Conservation (phyloP, 1,284 basidiomycete species). For the Irpex sp. region DNA sequence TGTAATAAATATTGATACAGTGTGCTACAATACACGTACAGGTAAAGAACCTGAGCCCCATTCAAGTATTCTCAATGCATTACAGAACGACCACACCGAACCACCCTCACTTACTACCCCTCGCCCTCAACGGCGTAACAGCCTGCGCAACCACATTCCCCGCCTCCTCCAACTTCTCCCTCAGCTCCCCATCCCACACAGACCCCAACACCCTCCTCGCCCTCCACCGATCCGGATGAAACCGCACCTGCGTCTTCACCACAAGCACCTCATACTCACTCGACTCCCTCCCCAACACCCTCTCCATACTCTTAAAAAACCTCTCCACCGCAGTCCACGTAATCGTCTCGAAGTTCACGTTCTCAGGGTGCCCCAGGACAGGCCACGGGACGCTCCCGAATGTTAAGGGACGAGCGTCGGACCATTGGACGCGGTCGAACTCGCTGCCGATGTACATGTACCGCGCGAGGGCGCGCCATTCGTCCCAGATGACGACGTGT, state of each 20-base stretch:
- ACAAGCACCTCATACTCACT: slow-evolving; percentile 4
- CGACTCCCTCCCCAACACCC: not conserved
- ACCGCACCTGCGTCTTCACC: slow-evolving; percentile 10
- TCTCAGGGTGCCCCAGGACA: not conserved
- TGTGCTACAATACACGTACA: too few relatives aligned
- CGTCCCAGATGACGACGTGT: not conserved
- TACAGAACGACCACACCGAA: too few relatives aligned
- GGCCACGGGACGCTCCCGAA: slow-evolving; percentile 10
- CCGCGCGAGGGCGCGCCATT: not conserved
- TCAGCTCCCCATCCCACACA: slow-evolving; percentile 1
- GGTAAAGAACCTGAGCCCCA: too few relatives aligned
- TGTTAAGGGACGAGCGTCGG: slow-evolving; percentile 3
- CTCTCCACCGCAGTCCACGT: slow-evolving; percentile 8
- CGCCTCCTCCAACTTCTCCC: slow-evolving; percentile 3
- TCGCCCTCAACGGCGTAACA: slow-evolving; percentile 9
- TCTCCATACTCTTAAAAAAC: slow-evolving; percentile 2
- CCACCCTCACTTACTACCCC: too few relatives aligned
- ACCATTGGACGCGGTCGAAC: slow-evolving; percentile 7
- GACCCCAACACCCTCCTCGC: slow-evolving; percentile 4
- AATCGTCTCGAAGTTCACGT: not conserved
- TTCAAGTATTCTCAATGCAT: too few relatives aligned
- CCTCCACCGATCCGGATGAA: slow-evolving; percentile 11
- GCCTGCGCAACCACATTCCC: slow-evolving; percentile 13
- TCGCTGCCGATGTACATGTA: slow-evolving; percentile 3
- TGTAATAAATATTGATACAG: too few relatives aligned